These are phyloP conservation scores for Brassica cretica DNA, from an alignment of 345 rosid species.

Conservation along the genomic window DNA sequence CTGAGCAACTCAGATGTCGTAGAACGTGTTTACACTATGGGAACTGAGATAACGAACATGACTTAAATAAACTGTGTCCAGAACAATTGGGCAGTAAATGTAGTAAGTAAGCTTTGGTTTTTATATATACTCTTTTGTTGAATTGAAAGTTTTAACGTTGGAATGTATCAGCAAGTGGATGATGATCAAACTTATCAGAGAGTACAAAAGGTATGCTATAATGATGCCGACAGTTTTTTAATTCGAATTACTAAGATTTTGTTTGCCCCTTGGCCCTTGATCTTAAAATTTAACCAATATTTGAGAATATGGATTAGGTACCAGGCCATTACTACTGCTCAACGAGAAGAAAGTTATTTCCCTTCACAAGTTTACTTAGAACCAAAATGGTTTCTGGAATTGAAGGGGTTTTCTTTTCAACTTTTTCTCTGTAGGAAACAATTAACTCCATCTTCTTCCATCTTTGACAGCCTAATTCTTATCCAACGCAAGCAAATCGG, in stretches of 20 bases:
- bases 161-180: conserved; percentile 50
- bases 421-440: neutral
- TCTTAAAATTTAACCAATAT: conserved; percentile 20
- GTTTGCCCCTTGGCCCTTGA: neutral
- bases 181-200: too few species aligned
- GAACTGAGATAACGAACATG: too few species aligned
- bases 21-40: too few species aligned
- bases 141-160: neutral
- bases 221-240: neutral
- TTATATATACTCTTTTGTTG: neutral
- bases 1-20: too few species aligned
- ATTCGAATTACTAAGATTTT: neutral
- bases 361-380: conserved; percentile 61
- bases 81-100: conserved; percentile 53
- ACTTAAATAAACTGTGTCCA: conserved; percentile 43
- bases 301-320: conserved; percentile 49
- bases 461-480: conserved; percentile 66
- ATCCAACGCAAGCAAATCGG: conserved; percentile 55
- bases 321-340: conserved; percentile 46
- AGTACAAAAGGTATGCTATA: conserved; percentile 8
- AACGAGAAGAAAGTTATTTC: conserved; percentile 85
- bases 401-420: neutral
- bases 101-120: conserved; percentile 46
- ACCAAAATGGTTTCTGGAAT: conserved; percentile 2
- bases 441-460: conserved; percentile 30